These are phyloP conservation scores for Capronia americana DNA, from an alignment of 2,329 filamentous ascomycete species.

Conservation along the genomic window DNA sequence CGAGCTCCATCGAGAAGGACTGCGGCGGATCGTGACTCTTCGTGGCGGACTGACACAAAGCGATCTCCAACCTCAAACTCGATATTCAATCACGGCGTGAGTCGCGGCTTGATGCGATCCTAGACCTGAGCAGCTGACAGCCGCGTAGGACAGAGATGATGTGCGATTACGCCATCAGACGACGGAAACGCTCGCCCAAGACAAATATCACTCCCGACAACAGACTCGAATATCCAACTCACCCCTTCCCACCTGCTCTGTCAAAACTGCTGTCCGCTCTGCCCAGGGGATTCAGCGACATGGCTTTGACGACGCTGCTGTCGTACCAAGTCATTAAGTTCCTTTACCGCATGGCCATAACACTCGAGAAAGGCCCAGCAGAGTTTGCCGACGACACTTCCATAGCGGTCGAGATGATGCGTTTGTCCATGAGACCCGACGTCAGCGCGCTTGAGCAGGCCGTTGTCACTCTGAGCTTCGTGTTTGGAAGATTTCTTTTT, in stretches of 20 bases:
- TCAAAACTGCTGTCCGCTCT: conserved; percentile 15
- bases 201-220: conserved; percentile 14
- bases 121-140: background rate
- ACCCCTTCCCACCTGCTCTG: conserved; percentile 24
- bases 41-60: conserved; percentile 14
- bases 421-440: conserved; percentile 13
- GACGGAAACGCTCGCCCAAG: conserved; percentile 11
- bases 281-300: conserved; percentile 26
- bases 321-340: conserved; percentile 21
- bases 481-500: conserved; percentile 6
- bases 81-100: conserved; percentile 21
- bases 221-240: conserved; percentile 22
- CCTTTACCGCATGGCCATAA: conserved; percentile 15
- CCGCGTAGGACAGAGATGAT: conserved; percentile 21
- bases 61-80: conserved; percentile 12
- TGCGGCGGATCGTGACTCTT: conserved; percentile 19
- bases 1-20: conserved; percentile 19
- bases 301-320: conserved; percentile 17
- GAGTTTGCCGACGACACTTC: conserved; percentile 11
- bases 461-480: conserved; percentile 8
- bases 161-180: conserved; percentile 21
- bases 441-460: conserved; percentile 8
- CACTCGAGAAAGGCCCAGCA: conserved; percentile 7
- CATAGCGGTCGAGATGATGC: conserved; percentile 22
- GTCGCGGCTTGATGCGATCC: background rate